A percentile compares a stretch with the other conserved stretches of the same genome.
Evolutionary conservation across 2,329 filamentous ascomycete genomes (phyloP).

Genomic region (Hysterium pulicare): DNA sequence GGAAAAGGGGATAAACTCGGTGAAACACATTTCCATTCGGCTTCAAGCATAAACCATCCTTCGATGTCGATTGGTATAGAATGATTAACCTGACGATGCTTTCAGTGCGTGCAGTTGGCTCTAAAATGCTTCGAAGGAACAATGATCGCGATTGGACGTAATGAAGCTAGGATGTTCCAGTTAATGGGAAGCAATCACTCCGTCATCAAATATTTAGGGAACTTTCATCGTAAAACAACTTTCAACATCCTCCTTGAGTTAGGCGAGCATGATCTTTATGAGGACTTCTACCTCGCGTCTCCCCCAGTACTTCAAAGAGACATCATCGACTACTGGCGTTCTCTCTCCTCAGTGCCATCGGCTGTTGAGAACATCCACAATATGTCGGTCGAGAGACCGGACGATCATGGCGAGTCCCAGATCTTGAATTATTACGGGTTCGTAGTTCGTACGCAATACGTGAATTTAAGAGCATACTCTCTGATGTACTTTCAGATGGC

Average conservation of each 20-base stretch:
- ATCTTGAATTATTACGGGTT: neutral
- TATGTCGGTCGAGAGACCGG: too few relatives aligned
- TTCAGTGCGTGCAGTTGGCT: too few relatives aligned
- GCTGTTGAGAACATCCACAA: neutral
- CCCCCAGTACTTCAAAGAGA: neutral
- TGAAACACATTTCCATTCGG: too few relatives aligned
- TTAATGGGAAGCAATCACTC: too few relatives aligned
- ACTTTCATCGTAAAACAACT: neutral
- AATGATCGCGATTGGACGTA: too few relatives aligned
- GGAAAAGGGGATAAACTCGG: too few relatives aligned
- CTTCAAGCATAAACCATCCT: too few relatives aligned
- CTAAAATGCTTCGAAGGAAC: too few relatives aligned
- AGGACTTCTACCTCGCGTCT: neutral
- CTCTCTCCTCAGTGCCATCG: neutral
- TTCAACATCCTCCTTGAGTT: neutral
- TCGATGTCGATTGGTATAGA: too few relatives aligned
- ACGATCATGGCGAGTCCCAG: neutral
- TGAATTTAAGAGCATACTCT: neutral
- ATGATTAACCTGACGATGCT: too few relatives aligned
- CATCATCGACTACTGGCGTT: neutral
- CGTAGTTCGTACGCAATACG: neutral
- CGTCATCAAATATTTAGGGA: neutral
- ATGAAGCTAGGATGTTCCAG: too few relatives aligned
- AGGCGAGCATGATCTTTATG: neutral
- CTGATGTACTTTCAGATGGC: neutral